These are phyloP conservation scores for Eimeria tenella DNA, from an alignment of 169 alveolate species.

Conservation along the genomic window DNA sequence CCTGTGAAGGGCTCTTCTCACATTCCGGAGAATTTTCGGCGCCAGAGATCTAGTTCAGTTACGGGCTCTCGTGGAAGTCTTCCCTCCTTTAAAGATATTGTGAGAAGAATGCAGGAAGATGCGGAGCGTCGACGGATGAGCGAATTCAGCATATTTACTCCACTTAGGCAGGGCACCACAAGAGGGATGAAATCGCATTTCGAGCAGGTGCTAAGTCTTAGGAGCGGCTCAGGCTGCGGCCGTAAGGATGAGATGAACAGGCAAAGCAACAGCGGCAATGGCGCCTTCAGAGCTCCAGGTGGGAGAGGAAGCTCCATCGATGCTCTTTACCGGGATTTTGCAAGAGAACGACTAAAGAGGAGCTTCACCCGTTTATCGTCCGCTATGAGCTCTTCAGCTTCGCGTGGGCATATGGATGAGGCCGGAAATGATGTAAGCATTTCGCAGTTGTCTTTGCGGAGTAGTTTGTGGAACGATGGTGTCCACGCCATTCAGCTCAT, in stretches of 20 bases:
- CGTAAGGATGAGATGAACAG: background rate
- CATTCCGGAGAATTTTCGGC: background rate
- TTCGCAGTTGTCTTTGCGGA: background rate
- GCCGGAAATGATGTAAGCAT: background rate
- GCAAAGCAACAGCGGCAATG: background rate
- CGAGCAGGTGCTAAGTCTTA: background rate
- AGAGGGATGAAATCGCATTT: background rate
- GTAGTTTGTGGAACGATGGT: background rate
- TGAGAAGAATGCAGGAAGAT: constrained; percentile 5
- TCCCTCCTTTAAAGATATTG: constrained; percentile 5
- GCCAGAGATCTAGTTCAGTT: background rate
- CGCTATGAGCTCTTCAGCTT: background rate
- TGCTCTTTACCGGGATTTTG: constrained; percentile 24
- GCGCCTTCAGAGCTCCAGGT: background rate
- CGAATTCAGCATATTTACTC: background rate
- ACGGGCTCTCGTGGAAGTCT: background rate
- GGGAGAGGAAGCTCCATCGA: background rate
- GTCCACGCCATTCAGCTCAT: background rate
- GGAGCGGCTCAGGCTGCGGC: background rate
- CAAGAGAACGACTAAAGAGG: constrained; percentile 48
- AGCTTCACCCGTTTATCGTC: constrained; percentile 14
- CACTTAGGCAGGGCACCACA: constrained; percentile 5
- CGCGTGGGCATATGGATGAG: background rate
- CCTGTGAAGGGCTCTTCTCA: background rate
- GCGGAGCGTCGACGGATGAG: background rate